A percentile compares a stretch with the other conserved stretches of the same genome.
These are phyloP conservation scores for Cyphellophora europaea DNA, from an alignment of 2,329 filamentous ascomycete species.

Conservation along the genomic window DNA sequence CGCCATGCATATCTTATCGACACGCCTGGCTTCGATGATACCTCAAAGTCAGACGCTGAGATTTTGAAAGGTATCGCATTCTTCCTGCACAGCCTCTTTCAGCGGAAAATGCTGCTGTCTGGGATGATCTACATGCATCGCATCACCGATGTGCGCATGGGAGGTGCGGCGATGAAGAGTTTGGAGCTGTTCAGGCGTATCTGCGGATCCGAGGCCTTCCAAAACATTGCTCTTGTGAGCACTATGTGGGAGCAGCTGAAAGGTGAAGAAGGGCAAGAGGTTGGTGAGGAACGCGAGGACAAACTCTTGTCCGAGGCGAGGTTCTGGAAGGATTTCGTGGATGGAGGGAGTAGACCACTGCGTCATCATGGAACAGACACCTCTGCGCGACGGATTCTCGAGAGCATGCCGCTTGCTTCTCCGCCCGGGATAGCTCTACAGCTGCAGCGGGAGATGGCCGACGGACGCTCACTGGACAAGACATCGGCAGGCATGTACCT, in stretches of 20 bases:
- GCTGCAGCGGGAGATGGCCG: not conserved
- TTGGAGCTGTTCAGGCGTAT: constrained; percentile 10
- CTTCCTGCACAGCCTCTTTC: not conserved
- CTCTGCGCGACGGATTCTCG: not conserved
- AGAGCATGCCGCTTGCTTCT: not conserved
- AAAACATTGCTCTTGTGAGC: constrained; percentile 7
- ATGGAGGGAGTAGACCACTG: not conserved
- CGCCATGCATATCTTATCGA: constrained; percentile 9
- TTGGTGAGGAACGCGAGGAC: not conserved
- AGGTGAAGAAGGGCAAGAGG: not conserved
- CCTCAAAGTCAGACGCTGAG: constrained; percentile 4
- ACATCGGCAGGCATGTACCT: not conserved
- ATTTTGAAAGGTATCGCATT: constrained; percentile 8
- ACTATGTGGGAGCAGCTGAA: constrained; percentile 7
- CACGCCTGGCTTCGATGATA: constrained; percentile 14
- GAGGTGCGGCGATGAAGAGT: not conserved
- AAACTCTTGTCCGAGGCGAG: not conserved
- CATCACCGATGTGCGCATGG: not conserved
- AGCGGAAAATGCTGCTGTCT: not conserved
- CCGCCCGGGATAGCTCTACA: not conserved
- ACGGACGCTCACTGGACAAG: not conserved
- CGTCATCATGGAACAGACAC: not conserved
- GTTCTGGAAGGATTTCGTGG: not conserved
- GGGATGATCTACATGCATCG: constrained; percentile 1
- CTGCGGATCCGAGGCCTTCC: constrained; percentile 3